Evolutionary conservation across 768 basidiomycete species (phyloP), one percentile per base, ranked within the genome.

Genomic region (Termitomyces sp.): DNA sequence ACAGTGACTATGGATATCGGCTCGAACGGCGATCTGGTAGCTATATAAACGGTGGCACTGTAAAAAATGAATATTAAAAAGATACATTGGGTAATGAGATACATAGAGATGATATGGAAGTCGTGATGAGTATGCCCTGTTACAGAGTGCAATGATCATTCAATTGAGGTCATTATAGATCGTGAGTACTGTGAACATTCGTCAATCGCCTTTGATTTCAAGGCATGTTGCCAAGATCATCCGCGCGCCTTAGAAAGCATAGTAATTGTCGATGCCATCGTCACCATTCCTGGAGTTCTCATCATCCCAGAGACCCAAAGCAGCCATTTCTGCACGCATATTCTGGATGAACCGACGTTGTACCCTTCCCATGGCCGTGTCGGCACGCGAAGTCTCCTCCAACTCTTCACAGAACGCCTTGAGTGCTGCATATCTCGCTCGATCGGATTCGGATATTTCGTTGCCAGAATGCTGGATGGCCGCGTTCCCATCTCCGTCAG

Each of bases 381-480:
- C 51, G 26, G 18, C 3, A 42, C 44, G 13, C n/a, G 60, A 40
- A 8, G 60, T 57, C 32, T 55, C 53, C 36, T 53, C 52, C 40
- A 58, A 26, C 24, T 57, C 53, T 14, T 42, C 42, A 43, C 52
- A 49, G n/a, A 54, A 30, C 14, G 16, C 20, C 52, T 46, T 49
- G 26, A 61, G 24, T 37, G 26, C 47, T 34, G 56, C 34, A 18
- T 53, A 60, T 18, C 9, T 34, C 12, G 36, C 51, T 16, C 51
- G 49, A 20, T 40, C 47, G 1, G 30, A 10, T 14, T 56, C 54
- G n/a, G 51, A 52, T 18, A 52, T 2, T 30, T 52, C 18, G 26
- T n/a, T 5, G 24, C 37, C 47, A 32, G 53, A 27, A 8, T 32
- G 26, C n/a, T 52, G 26, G n/a, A n/a, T 40, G 14, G 33, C 32